Evolutionary conservation across 805 yeast genomes (phyloP).

Genomic region (Candida boidinii): DNA sequence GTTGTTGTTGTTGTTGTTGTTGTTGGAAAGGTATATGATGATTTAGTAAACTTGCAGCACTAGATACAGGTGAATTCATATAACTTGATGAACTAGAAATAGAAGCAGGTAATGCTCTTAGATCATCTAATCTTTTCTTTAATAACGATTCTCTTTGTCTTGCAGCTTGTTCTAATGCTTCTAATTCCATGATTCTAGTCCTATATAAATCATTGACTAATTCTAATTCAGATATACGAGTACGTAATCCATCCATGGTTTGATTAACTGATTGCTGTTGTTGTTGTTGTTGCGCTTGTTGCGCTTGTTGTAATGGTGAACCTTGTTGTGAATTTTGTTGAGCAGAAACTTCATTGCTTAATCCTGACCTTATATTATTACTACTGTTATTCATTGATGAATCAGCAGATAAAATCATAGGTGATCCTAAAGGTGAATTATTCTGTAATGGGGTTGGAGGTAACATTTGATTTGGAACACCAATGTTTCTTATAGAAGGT

Average conservation of each 20-base stretch:
- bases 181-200: conserved; percentile 76
- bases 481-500: conserved; percentile 8
- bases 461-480: too few relatives aligned
- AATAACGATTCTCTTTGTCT: conserved; percentile 40
- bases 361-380: too few relatives aligned
- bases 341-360: too few relatives aligned
- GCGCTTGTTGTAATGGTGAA: not conserved
- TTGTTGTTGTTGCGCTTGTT: conserved; percentile 1
- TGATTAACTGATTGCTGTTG: conserved; percentile 1
- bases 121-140: conserved; percentile 40
- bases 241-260: conserved; percentile 36
- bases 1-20: conserved; percentile 1
- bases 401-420: too few relatives aligned
- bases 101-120: conserved; percentile 4
- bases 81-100: too few relatives aligned
- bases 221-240: conserved; percentile 82
- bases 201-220: conserved; percentile 83
- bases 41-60: not conserved
- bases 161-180: conserved; percentile 53
- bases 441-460: too few relatives aligned
- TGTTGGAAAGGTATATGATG: not conserved
- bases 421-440: too few relatives aligned
- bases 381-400: not conserved
- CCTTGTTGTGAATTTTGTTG: not conserved
- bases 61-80: not conserved